A percentile compares a stretch with the other conserved stretches of the same genome.
Evolutionary conservation across 345 rosid genomes (phyloP).

Genomic region (Turnera subulata): DNA sequence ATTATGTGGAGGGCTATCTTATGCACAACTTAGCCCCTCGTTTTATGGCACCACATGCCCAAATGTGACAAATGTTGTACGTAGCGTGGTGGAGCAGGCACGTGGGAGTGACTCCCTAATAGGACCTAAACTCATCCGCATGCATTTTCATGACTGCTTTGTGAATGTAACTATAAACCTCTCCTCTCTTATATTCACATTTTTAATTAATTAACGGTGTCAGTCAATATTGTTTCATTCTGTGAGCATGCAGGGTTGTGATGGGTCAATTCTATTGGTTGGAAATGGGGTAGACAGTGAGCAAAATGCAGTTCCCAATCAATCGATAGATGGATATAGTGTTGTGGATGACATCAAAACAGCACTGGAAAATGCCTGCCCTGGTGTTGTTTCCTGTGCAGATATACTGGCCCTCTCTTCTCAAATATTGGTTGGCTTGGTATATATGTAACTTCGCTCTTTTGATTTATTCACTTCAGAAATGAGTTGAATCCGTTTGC

Average conservation of each 20-base stretch:
- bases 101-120: conserved; percentile 2
- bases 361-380: conserved; percentile 22
- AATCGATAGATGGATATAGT: conserved; percentile 25
- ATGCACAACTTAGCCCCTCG: conserved; percentile 22
- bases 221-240: no score
- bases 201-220: no score
- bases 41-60: conserved; percentile 32
- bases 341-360: conserved; percentile 48
- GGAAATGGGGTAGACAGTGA: conserved; percentile 28
- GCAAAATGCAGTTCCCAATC: conserved; percentile 33
- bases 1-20: conserved; percentile 14
- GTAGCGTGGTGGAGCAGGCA: conserved; percentile 16
- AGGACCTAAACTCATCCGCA: conserved; percentile 27
- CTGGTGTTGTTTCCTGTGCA: conserved; percentile 55
- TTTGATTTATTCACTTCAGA: no score
- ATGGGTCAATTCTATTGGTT: conserved; percentile 51
- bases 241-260: conserved; percentile 60
- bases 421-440: not conserved
- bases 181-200: not conserved
- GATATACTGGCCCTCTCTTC: conserved; percentile 59
- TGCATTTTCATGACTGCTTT: conserved; percentile 40
- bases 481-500: no score
- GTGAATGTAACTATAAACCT: conserved; percentile 24
- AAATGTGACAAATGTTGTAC: conserved; percentile 11
- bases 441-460: not conserved